These are phyloP conservation scores for Wallacemonas sp. DNA, from an alignment of 208 protist species.

Conservation along the genomic window DNA sequence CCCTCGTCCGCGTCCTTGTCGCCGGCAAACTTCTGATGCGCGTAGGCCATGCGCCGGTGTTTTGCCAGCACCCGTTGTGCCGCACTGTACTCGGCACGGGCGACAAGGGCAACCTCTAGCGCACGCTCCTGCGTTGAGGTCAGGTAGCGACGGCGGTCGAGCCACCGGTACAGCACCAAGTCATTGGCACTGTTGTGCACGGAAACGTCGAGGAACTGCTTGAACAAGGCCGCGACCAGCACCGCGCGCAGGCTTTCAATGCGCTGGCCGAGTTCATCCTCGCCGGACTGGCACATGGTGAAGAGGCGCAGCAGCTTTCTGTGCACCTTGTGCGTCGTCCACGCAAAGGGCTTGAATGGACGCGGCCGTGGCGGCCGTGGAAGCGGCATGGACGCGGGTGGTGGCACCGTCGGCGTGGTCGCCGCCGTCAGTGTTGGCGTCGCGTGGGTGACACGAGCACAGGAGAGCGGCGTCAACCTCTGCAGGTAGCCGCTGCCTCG, in stretches of 20 bases:
- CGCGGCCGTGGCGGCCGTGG: neutral
- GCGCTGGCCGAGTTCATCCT: conserved; percentile 42
- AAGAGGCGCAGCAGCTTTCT: conserved; percentile 5
- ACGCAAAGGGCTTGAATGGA: conserved; percentile 3
- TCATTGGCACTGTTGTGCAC: conserved; percentile 49
- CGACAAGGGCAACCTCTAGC: conserved; percentile 5
- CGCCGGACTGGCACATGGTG: conserved; percentile 1
- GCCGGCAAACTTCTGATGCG: neutral
- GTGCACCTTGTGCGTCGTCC: neutral
- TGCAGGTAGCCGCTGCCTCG: neutral
- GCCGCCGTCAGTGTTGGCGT: neutral
- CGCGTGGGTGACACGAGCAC: neutral
- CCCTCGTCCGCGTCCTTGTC: too few relatives aligned
- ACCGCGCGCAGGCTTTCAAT: conserved; percentile 47
- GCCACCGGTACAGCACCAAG: conserved; percentile 48
- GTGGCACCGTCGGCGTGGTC: neutral
- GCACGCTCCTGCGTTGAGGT: neutral
- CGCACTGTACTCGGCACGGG: neutral
- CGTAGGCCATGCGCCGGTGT: neutral
- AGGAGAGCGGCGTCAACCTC: neutral
- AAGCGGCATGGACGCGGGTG: neutral
- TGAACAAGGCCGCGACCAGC: conserved; percentile 48
- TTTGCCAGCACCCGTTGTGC: neutral
- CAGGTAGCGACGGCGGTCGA: conserved; percentile 24
- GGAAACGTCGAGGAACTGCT: conserved; percentile 53